Base-by-base conservation (phyloP, 2,329 filamentous ascomycete species). In the Diplocarpon mali region DNA sequence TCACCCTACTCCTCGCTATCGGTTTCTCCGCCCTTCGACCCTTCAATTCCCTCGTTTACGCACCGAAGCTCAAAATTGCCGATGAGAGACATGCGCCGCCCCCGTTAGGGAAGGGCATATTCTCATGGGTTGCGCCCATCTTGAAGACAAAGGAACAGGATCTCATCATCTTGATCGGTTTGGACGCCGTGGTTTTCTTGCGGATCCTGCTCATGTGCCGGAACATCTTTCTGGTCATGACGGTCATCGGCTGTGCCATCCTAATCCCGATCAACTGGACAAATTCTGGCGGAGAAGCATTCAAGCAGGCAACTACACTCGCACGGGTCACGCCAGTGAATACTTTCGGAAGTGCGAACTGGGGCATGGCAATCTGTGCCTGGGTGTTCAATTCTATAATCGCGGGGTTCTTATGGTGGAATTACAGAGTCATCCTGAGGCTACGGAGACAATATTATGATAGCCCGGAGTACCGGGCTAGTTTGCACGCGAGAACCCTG, bases 121-220 rank as follows among this genome's bases (percentile, higher is more conserved):
- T 94, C 61, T 81, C 87, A 38, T 98, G 92, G 92, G 64, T 94
- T 28, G 70, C 70, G 15, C 89, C 90, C 0, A 68, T 98, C 28
- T 72, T 88, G 65, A 76, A 72, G 49, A 90, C 85, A 12, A 80
- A 76, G 48, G 92, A 98, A 67, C 68, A 78, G 44, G 74, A 85
- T 12, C 65, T 95, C 50, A 73, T 95, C 17, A 74, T 83, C n/a
- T 79, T 83, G 56, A 80, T 95, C 32, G 92, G 92, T 40, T 71
- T 98, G 68, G 92, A 98, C 65, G 92, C 89, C 8, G 83, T 85
- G 8, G 68, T 98, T 38, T 96, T 98, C 63, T 69, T 98, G 53
- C 81, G 90, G 42, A 89, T 95, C 58, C 77, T 81, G 40, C 75
- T 80, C 54, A 96, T 98, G 92, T 85, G 85, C 60, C 80, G 92